These are phyloP conservation scores for Pichia sporocuriosa DNA, from an alignment of 805 yeast genomes.

Conservation along the genomic window DNA sequence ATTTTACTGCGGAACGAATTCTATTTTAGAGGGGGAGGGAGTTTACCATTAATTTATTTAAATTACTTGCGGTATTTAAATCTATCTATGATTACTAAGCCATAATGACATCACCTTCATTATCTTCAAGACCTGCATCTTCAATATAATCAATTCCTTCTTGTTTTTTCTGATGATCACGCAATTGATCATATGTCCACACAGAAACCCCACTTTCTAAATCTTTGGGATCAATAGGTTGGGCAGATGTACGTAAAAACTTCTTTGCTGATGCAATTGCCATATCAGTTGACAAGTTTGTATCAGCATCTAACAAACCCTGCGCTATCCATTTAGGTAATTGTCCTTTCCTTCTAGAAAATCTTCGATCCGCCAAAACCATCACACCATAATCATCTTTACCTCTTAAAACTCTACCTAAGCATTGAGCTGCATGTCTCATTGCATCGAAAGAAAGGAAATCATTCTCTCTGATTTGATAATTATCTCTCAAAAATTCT, in stretches of 20 bases:
- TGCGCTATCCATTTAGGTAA: slow-evolving; percentile 97
- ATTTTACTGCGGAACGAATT: too few relatives aligned
- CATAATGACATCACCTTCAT: slow-evolving; percentile 23
- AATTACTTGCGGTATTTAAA: too few relatives aligned
- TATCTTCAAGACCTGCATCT: slow-evolving; percentile 27
- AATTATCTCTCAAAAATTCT: slow-evolving; percentile 89
- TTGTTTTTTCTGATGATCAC: slow-evolving; percentile 51
- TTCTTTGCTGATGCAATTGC: slow-evolving; percentile 92
- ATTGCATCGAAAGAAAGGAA: slow-evolving; percentile 96
- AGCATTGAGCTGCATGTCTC: slow-evolving; percentile 99
- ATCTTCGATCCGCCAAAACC: slow-evolving; percentile 95
- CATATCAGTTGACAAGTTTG: slow-evolving; percentile 93
- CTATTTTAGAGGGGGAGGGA: too few relatives aligned
- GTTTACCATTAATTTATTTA: too few relatives aligned
- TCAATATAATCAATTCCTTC: slow-evolving; percentile 17
- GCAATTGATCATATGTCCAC: slow-evolving; percentile 73
- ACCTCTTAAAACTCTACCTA: slow-evolving; percentile 95
- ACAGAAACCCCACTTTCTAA: slow-evolving; percentile 86
- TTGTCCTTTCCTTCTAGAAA: slow-evolving; percentile 77
- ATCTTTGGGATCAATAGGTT: slow-evolving; percentile 82
- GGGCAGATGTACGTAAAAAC: slow-evolving; percentile 88
- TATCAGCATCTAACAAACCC: slow-evolving; percentile 85
- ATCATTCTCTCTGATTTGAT: slow-evolving; percentile 88
- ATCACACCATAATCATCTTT: slow-evolving; percentile 98
- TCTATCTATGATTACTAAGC: too few relatives aligned